Evolutionary conservation across 106 monocot genomes (phyloP), one percentile per base, ranked within the genome.

Genomic region (Gastrodia elata): DNA sequence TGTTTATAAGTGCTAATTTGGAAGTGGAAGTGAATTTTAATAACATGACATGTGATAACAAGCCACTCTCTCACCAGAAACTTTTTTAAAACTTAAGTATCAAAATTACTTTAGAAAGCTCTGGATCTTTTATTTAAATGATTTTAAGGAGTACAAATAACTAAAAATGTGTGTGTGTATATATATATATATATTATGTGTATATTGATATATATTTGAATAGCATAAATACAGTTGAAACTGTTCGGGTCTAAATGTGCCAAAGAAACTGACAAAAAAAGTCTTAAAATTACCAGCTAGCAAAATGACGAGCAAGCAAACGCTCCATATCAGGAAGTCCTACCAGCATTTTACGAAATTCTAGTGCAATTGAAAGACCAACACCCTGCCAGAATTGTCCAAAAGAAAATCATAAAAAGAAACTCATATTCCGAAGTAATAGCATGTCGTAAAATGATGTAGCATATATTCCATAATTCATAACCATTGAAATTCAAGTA

Each of bases 321-420:
- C 97, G 92, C 71, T 98, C 97, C 90, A 98, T 90, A 77, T 98
- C 97, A 42, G 93, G 86, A 76, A 98, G 90, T 70, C 79, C 80
- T 34, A 81, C 77, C 40, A 98, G 15, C 30, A 82, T 87, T 76
- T 93, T 93, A 39, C 97, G 77, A 69, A 93, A 98, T 76, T 92
- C 79, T 38, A 87, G 46, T 64, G 83, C 88, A 76, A 57, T 74
- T 25, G 71, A 38, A 43, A 80, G 73, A 32, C 84, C 85, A 78
- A 38, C 65, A 52, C 74, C 84, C 86, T 92, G 41, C 40, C 39
- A 69, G 22, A 38, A 38, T 18, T 37, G 20, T 20, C 4, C 37
- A 64, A 3, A 61, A 61, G 8, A 13, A n/a, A 67, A 65, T 20
- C 0, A 38, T 7, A 36, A 67, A 67, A 67, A 67, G 6, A n/a